Conservation (phyloP, 208 protist genomes). For the Entamoeba invadens region DNA sequence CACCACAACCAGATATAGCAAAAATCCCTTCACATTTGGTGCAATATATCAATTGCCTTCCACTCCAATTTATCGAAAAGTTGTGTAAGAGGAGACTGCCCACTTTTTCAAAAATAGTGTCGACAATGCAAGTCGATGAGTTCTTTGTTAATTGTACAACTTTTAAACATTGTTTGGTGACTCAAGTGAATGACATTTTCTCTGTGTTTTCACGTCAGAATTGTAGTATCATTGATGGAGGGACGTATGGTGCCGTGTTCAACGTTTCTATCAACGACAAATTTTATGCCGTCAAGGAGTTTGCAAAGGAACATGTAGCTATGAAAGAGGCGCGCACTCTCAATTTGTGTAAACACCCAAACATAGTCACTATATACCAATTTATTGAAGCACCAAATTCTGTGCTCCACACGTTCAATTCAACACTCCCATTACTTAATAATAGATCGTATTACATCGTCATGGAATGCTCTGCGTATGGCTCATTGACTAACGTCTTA, state of each 20-base stretch:
- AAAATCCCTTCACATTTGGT: no score
- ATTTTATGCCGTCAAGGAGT: neutral
- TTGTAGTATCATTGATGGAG: neutral
- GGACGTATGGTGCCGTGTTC: neutral
- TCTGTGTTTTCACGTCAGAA: neutral
- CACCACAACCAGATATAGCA: no score
- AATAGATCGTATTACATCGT: neutral
- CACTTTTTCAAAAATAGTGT: neutral
- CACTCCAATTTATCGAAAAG: neutral
- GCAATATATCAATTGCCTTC: neutral
- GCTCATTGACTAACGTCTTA: neutral
- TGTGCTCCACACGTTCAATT: neutral
- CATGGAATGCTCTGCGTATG: neutral
- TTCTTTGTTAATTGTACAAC: neutral
- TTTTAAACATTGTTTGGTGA: neutral
- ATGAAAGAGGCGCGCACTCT: neutral
- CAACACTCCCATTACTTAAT: neutral
- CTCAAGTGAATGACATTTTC: neutral
- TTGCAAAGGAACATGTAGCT: neutral
- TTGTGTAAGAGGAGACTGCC: neutral
- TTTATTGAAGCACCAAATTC: neutral
- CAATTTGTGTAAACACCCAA: neutral
- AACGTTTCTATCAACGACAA: neutral
- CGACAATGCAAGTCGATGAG: neutral
- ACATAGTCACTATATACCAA: neutral